Conservation (phyloP, 2,329 filamentous ascomycete genomes). For the Phaeosphaeriaceae sp. region DNA sequence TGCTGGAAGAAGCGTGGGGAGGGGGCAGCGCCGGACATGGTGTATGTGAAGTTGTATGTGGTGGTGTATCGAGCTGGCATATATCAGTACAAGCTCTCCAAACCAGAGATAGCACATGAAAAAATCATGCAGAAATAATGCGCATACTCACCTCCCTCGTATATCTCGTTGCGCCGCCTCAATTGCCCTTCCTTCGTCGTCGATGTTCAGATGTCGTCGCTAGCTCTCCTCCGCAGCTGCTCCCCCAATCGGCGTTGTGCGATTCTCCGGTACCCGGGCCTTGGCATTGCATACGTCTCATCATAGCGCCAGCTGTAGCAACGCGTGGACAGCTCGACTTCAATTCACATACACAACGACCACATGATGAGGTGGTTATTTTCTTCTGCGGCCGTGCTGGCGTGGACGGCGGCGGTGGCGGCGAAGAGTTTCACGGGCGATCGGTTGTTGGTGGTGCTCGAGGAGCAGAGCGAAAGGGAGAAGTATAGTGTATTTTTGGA, state of each 20-base stretch:
- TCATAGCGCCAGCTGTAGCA: conserved; percentile 20
- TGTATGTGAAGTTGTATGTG: conserved; percentile 23
- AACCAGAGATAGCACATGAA: too few relatives aligned
- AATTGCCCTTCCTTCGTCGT: conserved; percentile 3
- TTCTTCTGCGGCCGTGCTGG: conserved; percentile 69
- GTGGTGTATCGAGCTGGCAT: background rate
- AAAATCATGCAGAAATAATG: background rate
- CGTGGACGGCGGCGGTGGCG: conserved; percentile 70
- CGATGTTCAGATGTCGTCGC: conserved; percentile 11
- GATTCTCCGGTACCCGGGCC: conserved; percentile 36
- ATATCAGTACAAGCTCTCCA: background rate
- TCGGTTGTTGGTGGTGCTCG: conserved; percentile 84
- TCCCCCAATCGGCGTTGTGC: conserved; percentile 24
- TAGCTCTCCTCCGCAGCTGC: conserved; percentile 6
- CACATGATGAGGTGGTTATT: conserved; percentile 74
- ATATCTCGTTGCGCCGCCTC: background rate
- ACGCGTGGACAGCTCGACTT: conserved; percentile 24
- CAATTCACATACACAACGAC: conserved; percentile 44
- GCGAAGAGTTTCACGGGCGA: conserved; percentile 81
- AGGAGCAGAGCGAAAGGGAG: conserved; percentile 80
- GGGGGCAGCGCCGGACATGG: conserved; percentile 63
- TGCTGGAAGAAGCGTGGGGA: conserved; percentile 77
- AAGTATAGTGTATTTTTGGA: conserved; percentile 82
- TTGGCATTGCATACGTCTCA: conserved; percentile 51
- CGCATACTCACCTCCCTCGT: background rate